These are phyloP conservation scores for Oenanthe javanica DNA, from an alignment of 140 eudicot species.

Conservation along the genomic window DNA sequence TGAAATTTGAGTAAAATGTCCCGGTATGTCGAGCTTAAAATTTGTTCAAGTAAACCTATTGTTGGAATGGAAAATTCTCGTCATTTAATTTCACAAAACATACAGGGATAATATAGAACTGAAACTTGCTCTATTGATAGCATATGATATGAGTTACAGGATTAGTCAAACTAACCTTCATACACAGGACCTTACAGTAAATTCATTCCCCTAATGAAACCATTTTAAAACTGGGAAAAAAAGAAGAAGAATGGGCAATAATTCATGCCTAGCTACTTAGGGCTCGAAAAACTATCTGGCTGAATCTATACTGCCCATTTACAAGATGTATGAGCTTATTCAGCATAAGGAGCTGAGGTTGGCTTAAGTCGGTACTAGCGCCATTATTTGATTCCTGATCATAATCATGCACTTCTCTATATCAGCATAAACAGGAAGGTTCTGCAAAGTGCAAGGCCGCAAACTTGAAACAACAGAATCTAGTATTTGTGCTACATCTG, in stretches of 20 bases:
- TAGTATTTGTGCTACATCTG: constrained; percentile 77
- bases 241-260: not conserved
- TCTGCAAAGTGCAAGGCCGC: constrained; percentile 67
- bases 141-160: not conserved
- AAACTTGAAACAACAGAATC: constrained; percentile 79
- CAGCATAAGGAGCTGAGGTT: not conserved
- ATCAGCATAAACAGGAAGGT: constrained; percentile 67
- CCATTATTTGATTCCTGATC: constrained; percentile 81
- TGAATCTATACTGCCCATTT: constrained; percentile 11
- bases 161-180: not conserved
- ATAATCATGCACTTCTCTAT: constrained; percentile 91
- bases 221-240: not conserved
- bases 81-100: not conserved
- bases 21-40: not conserved
- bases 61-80: not conserved
- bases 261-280: not conserved
- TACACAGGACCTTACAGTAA: not conserved
- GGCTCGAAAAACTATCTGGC: not conserved
- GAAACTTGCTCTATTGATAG: not conserved
- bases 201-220: not conserved
- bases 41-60: not conserved
- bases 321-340: constrained; percentile 10
- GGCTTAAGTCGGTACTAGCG: constrained; percentile 67
- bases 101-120: not conserved
- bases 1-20: not conserved